Conservation (phyloP, 345 rosid species). For the Hypericum androsaemum region DNA sequence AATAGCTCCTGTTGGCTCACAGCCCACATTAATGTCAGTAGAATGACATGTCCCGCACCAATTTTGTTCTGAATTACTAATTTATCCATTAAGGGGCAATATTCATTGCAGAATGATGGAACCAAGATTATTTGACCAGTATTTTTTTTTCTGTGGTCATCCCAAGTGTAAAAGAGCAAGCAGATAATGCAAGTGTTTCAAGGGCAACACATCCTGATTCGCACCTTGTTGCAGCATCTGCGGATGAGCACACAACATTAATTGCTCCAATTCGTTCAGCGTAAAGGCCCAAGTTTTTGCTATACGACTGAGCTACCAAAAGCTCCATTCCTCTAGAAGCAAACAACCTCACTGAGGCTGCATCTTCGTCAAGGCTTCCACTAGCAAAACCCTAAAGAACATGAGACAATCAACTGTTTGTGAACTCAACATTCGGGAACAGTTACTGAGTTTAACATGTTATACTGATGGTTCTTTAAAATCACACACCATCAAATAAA, state of each 20-base stretch:
- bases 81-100: no score
- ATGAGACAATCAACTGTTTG: conserved; percentile 8
- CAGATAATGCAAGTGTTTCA: background rate
- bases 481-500: no score
- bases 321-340: conserved; percentile 79
- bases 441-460: no score
- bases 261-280: conserved; percentile 94
- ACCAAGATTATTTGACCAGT: no score
- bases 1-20: background rate
- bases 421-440: no score
- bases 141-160: no score
- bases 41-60: background rate
- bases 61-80: no score
- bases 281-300: conserved; percentile 87
- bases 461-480: no score
- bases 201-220: background rate
- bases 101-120: no score
- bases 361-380: conserved; percentile 93
- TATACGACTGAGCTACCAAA: conserved; percentile 91
- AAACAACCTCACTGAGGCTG: conserved; percentile 80
- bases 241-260: conserved; percentile 72
- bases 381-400: conserved; percentile 83
- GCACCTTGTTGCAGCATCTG: conserved; percentile 82
- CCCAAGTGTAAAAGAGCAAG: background rate
- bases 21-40: background rate